Conservation (phyloP, 2,329 filamentous ascomycete genomes). For the Fusarium sp. region DNA sequence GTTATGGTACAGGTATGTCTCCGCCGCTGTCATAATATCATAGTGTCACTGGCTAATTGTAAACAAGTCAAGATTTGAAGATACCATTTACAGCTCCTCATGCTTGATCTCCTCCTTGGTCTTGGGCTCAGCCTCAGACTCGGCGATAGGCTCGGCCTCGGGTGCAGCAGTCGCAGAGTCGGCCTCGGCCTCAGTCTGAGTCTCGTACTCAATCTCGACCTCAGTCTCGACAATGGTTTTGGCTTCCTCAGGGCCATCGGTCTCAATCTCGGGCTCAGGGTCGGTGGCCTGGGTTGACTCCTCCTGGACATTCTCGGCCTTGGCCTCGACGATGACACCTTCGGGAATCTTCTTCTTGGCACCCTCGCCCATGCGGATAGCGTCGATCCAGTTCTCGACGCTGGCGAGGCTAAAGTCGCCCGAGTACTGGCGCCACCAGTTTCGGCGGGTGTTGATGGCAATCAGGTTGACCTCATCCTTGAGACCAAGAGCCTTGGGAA, state of each 20-base stretch:
- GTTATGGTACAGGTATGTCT: constrained; percentile 44
- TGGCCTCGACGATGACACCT: constrained; percentile 65
- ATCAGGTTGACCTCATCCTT: constrained; percentile 77
- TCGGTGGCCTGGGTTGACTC: constrained; percentile 45
- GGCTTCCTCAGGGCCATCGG: constrained; percentile 47
- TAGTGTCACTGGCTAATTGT: constrained; percentile 45
- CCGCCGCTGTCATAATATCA: constrained; percentile 18
- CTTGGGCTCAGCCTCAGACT: constrained; percentile 49
- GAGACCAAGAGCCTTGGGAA: constrained; percentile 69
- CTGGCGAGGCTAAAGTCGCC: constrained; percentile 72
- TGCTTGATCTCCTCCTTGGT: constrained; percentile 56
- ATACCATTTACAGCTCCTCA: constrained; percentile 64
- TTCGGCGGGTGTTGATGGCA: constrained; percentile 86
- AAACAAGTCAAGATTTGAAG: constrained; percentile 16
- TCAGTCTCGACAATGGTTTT: constrained; percentile 44
- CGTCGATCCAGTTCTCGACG: constrained; percentile 90
- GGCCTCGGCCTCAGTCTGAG: constrained; percentile 41
- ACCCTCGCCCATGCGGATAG: constrained; percentile 91
- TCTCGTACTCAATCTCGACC: constrained; percentile 31
- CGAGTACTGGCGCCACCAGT: constrained; percentile 86
- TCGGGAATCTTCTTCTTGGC: constrained; percentile 82
- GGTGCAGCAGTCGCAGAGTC: constrained; percentile 42
- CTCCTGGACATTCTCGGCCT: constrained; percentile 19
- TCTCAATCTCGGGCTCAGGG: constrained; percentile 47
- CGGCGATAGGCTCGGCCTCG: constrained; percentile 34